Evolutionary conservation across 257 asterid genomes (phyloP).

Genomic region (Rubia yunnanensis): DNA sequence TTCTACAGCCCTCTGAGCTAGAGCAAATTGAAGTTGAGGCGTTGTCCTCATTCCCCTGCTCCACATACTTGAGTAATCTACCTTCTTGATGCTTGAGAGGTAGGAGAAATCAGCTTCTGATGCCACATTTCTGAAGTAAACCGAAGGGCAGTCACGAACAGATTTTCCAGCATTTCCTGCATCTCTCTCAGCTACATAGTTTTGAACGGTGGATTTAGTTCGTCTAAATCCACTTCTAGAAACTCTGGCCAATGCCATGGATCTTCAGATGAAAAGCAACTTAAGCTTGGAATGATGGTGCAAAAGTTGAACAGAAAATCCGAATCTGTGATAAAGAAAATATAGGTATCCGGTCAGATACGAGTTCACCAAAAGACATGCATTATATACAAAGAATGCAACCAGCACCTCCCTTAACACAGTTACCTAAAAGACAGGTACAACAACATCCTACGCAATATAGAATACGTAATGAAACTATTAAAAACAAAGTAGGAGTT

Average conservation of each 20-base stretch:
- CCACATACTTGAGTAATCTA: conserved; percentile 22
- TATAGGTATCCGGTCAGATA: background rate
- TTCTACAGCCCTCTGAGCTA: conserved; percentile 39
- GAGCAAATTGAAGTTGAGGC: conserved; percentile 42
- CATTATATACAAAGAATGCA: background rate
- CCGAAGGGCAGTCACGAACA: conserved; percentile 14
- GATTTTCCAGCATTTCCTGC: conserved; percentile 19
- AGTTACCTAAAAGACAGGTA: background rate
- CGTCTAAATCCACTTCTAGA: conserved; percentile 52
- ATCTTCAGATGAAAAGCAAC: conserved; percentile 7
- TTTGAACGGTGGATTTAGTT: conserved; percentile 31
- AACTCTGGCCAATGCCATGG: conserved; percentile 71
- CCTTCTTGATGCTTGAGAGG: conserved; percentile 23
- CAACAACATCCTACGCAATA: too few species aligned
- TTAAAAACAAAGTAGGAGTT: background rate
- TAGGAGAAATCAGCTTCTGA: conserved; percentile 17
- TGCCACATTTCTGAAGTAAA: conserved; percentile 13
- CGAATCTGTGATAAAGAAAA: background rate
- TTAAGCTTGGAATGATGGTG: conserved; percentile 3
- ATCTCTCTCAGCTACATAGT: conserved; percentile 20
- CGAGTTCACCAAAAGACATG: background rate
- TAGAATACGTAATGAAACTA: background rate
- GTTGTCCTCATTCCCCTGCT: conserved; percentile 51
- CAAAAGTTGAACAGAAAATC: background rate
- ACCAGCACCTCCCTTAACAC: background rate